These are phyloP conservation scores for Malassezia vespertilionis DNA, from an alignment of 1,284 basidiomycete genomes.

Conservation along the genomic window DNA sequence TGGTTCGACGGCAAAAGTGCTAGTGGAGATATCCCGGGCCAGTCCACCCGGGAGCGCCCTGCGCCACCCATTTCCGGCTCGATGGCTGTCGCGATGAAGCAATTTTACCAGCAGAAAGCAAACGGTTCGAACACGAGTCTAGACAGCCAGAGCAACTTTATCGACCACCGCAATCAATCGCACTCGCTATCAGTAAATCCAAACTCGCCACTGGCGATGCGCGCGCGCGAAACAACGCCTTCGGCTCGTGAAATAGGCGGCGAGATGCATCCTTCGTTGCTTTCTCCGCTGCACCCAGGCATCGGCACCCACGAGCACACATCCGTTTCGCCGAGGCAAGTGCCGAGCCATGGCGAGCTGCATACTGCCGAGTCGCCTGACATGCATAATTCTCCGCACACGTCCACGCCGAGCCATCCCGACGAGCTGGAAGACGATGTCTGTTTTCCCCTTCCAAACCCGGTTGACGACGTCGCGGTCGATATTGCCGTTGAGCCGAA, in stretches of 20 bases:
- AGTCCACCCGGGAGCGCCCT: too few species aligned
- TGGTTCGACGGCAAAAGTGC: too few species aligned
- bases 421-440: slow-evolving; percentile 36
- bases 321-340: too few species aligned
- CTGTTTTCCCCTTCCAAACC: slow-evolving; percentile 37
- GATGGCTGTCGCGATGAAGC: slow-evolving; percentile 21
- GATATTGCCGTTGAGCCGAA: slow-evolving; percentile 4
- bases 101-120: slow-evolving; percentile 40
- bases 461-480: slow-evolving; percentile 14
- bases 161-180: slow-evolving; percentile 45
- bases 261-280: neutral
- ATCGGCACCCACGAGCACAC: neutral
- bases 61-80: too few species aligned
- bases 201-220: slow-evolving; percentile 28
- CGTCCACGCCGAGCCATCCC: neutral
- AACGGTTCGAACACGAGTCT: slow-evolving; percentile 39
- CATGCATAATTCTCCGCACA: slow-evolving; percentile 7
- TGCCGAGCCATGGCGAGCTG: neutral
- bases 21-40: too few species aligned
- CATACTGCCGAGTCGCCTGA: neutral
- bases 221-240: slow-evolving; percentile 7
- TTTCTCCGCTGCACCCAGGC: neutral
- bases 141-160: slow-evolving; percentile 43
- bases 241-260: neutral
- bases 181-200: slow-evolving; percentile 31